phyloP scores from a whole-genome alignment of 148 eudicot species.

The Rhododendron henanense region DNA sequence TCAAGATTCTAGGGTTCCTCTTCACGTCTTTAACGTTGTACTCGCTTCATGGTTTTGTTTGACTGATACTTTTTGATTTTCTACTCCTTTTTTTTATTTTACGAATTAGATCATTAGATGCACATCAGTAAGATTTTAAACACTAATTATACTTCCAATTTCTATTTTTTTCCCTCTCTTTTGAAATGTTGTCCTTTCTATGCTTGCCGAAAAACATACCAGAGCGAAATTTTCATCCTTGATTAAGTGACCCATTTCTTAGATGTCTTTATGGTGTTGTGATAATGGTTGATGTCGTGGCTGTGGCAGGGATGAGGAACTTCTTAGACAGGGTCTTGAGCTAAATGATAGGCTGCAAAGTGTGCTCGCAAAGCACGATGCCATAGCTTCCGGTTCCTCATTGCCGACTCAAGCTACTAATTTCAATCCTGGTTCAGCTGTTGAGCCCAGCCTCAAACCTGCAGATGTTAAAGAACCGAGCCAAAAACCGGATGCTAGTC shows the following conservation, averaged over 20 bases:
- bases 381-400: constrained; percentile 72
- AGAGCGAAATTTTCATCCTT: not conserved
- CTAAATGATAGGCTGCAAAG: constrained; percentile 73
- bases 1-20: not conserved
- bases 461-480: constrained; percentile 23
- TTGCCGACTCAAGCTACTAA: constrained; percentile 36
- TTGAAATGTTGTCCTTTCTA: not conserved
- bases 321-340: constrained; percentile 77
- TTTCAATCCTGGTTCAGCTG: constrained; percentile 14
- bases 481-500: constrained; percentile 20
- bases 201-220: not conserved
- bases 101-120: not conserved
- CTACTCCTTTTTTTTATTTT: not conserved
- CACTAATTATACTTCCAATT: not conserved
- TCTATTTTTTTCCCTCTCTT: not conserved
- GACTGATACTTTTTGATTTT: not conserved
- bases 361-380: constrained; percentile 75
- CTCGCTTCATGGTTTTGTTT: not conserved
- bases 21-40: not conserved
- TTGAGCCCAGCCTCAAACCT: constrained; percentile 29
- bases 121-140: not conserved
- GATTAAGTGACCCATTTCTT: constrained; percentile 8
- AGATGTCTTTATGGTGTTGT: constrained; percentile 19
- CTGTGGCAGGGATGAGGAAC: constrained; percentile 66
- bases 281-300: constrained; percentile 12